These are phyloP conservation scores for Musa acuminata DNA, from an alignment of 176 grass and related monocot genomes.

Conservation along the genomic window DNA sequence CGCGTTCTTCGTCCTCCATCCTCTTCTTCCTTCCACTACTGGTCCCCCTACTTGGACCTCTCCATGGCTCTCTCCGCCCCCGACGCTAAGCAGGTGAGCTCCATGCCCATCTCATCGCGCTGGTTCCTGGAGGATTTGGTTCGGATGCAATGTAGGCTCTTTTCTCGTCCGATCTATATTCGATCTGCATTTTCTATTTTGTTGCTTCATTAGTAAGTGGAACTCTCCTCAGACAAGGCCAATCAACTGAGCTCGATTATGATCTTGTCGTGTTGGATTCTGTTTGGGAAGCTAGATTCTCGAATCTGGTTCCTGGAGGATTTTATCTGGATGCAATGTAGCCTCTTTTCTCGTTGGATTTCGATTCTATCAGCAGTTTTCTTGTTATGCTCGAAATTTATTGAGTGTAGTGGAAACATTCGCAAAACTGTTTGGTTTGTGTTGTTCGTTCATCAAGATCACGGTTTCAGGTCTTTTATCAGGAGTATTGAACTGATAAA, in stretches of 20 bases:
- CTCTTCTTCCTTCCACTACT: constrained; percentile 1
- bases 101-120: not conserved
- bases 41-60: not conserved
- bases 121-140: not conserved
- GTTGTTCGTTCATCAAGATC: too few species aligned
- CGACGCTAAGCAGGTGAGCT: constrained; percentile 7
- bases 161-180: not conserved
- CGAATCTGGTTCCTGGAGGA: not conserved
- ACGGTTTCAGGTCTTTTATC: too few species aligned
- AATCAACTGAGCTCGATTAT: too few species aligned
- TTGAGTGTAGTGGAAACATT: too few species aligned
- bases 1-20: not conserved
- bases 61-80: not conserved
- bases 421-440: not conserved
- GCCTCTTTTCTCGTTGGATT: not conserved
- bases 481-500: too few species aligned
- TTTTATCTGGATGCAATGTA: not conserved
- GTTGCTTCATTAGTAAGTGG: not conserved
- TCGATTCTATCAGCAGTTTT: not conserved
- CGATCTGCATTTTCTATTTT: not conserved
- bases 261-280: too few species aligned
- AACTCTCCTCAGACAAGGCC: not conserved
- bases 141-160: not conserved
- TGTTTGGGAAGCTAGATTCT: not conserved
- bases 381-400: not conserved